These are phyloP conservation scores for Bipolaris victoriae DNA, from an alignment of 2,329 filamentous ascomycete species.

Conservation along the genomic window DNA sequence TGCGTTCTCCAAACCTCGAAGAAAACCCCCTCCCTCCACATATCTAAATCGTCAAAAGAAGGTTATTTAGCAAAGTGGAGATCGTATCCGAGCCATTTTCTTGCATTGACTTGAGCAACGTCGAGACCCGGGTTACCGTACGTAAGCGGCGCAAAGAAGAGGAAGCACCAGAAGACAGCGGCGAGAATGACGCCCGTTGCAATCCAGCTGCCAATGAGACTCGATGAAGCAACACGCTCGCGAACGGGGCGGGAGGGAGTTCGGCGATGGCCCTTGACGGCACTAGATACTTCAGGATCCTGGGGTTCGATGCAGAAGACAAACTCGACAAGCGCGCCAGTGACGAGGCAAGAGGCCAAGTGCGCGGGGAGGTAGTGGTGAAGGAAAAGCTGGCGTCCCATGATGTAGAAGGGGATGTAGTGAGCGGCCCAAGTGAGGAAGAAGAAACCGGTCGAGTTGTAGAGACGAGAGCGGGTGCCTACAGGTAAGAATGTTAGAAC, in stretches of 20 bases:
- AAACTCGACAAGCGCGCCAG: slow-evolving; percentile 91
- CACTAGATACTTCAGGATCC: slow-evolving; percentile 52
- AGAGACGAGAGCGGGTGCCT: slow-evolving; percentile 90
- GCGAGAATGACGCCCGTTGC: slow-evolving; percentile 73
- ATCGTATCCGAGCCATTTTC: slow-evolving; percentile 97
- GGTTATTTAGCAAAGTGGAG: slow-evolving; percentile 95
- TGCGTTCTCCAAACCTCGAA: background rate
- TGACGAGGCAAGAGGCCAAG: slow-evolving; percentile 85
- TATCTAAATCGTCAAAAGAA: background rate
- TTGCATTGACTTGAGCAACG: slow-evolving; percentile 76
- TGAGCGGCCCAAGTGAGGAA: slow-evolving; percentile 98
- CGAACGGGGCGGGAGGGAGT: slow-evolving; percentile 73
- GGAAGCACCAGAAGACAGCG: slow-evolving; percentile 76
- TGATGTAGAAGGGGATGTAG: slow-evolving; percentile 96
- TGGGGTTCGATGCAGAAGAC: slow-evolving; percentile 87
- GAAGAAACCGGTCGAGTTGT: slow-evolving; percentile 99
- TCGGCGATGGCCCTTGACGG: slow-evolving; percentile 43
- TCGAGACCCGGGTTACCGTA: slow-evolving; percentile 91
- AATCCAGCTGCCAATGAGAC: slow-evolving; percentile 78
- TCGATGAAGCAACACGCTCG: slow-evolving; percentile 81
- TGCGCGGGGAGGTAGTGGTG: slow-evolving; percentile 98
- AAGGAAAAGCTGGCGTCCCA: slow-evolving; percentile 97
- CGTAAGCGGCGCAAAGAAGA: slow-evolving; percentile 92
- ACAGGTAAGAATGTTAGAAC: slow-evolving; percentile 17
- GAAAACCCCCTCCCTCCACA: background rate